Base-by-base conservation (phyloP, 164 flowering plant species). In the Hamamelis virginiana region DNA sequence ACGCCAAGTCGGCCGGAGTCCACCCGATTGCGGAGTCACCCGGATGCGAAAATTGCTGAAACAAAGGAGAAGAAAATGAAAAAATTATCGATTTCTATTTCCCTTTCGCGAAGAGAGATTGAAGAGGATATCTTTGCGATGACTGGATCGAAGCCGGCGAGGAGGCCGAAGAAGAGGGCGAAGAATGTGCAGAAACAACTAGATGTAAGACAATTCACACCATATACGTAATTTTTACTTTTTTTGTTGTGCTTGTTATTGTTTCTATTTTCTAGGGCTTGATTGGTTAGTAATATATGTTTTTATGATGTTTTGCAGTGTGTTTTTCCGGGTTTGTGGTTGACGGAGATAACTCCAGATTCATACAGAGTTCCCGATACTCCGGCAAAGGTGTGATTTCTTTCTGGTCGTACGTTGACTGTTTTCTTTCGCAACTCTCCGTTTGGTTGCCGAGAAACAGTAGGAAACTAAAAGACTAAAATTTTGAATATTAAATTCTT, bases 301-400 rank as follows among this genome's bases (percentile, higher is more conserved):
- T 38, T 61, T 52, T 18, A n/a, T 70, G 65, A 14, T 50, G 3
- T 33, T 70, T 62, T 73, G 66, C 74, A 82, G 88, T 56, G 9
- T 48, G 68, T 66, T 64, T 85, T 82, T 55, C 88, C 88, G 28
- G 88, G 86, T 10, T 43, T 80, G 27, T 82, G 86, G 83, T 68
- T 85, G 72, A 74, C 67, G 14, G 73, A 76, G 6, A 50, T 73
- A 3, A 72, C 81, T 4, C 72, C 80, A 0, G 84, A 85, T 74
- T 52, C 79, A 3, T 85, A 77, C 68, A 69, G 72, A 57, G 74
- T 79, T 11, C 44, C 75, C 55, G 84, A 85, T 50, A 11, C 75
- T 73, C 78, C 76, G 5, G 57, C 74, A 58, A 80, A 82, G 87
- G 84, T 82, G 21, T 38, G 15, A 21, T 19, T 27, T 73, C 22